Base-by-base conservation (phyloP, 176 grass and related monocot genomes). In the Neostapfia colusana region DNA sequence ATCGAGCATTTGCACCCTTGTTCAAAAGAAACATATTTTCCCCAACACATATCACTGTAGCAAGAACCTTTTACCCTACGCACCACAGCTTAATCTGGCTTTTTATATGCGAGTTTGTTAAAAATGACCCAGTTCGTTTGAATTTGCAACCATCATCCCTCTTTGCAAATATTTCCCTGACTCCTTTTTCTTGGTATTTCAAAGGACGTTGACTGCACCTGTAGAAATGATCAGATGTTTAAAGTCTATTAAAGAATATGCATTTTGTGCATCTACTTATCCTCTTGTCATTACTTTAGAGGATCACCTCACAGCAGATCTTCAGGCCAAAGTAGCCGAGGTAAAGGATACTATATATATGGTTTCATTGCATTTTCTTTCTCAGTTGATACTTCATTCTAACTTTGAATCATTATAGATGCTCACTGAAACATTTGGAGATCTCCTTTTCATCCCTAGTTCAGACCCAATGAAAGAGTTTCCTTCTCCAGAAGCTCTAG, bases 201-300 rank as follows among this genome's bases (percentile, higher is more conserved):
- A 38, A 84, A 97, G 93, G 90, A 97, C 93, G 43, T 78, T 97
- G 74, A 93, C 90, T 85, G 76, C 93, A 46, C 90, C 88, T 15
- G 62, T 97, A 79, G 85, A 84, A 74, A 86, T 97, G 61, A 78
- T 91, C 81, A 93, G 36, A 75, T 97, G 93, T 70, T 87, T 97
- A 64, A 87, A 83, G 77, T 91, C 93, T 35, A 93, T 93, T 76
- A 97, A 88, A 83, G 86, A 93, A 21, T 80, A 88, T n/a, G 91
- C 91, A 8, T 93, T 97, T 67, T 67, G 42, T 69, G 82, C 95
- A 17, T 91, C 94, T 4, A 21, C 54, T 2, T 97, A 93, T 86
- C 95, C 95, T 75, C 81, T 97, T 71, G 79, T 97, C 16, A 97
- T 97, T 49, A 97, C 95, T 67, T 86, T 97, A 26, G 95, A 97